Evolutionary conservation across 2,329 filamentous ascomycete genomes (phyloP).

Genomic region (Colletotrichum sp.): DNA sequence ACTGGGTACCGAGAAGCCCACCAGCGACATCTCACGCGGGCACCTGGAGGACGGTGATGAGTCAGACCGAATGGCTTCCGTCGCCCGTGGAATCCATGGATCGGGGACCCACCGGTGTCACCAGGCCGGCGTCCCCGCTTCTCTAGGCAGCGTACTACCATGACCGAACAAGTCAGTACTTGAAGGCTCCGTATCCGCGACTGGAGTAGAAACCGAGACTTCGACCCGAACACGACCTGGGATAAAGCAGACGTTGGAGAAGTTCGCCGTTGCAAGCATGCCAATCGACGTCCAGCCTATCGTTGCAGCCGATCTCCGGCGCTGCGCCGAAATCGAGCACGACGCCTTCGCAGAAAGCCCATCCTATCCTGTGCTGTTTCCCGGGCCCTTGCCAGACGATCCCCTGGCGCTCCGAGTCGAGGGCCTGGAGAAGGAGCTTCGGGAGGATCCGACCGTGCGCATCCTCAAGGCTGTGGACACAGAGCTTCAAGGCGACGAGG

Average conservation of each 20-base stretch:
- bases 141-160: not conserved
- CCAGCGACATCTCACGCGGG: not conserved
- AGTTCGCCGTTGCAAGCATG: not conserved
- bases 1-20: not conserved
- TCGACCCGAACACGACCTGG: not conserved
- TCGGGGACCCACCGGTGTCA: not conserved
- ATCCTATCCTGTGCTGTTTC: conserved; percentile 25
- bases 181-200: not conserved
- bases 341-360: conserved; percentile 4
- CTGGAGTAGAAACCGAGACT: not conserved
- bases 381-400: conserved; percentile 32
- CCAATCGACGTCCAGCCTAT: conserved; percentile 17
- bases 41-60: not conserved
- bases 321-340: conserved; percentile 17
- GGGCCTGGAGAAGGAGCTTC: conserved; percentile 23
- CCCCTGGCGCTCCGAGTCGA: conserved; percentile 25
- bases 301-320: conserved; percentile 5
- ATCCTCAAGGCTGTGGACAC: conserved; percentile 22
- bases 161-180: not conserved
- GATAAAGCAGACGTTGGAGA: not conserved
- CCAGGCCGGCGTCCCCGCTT: not conserved
- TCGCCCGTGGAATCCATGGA: not conserved
- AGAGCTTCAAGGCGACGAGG: conserved; percentile 23
- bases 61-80: conserved; percentile 8
- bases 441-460: conserved; percentile 12